Evolutionary conservation across 2,329 filamentous ascomycete species (phyloP).

Genomic region (Tolypocladium cylindrosporum): DNA sequence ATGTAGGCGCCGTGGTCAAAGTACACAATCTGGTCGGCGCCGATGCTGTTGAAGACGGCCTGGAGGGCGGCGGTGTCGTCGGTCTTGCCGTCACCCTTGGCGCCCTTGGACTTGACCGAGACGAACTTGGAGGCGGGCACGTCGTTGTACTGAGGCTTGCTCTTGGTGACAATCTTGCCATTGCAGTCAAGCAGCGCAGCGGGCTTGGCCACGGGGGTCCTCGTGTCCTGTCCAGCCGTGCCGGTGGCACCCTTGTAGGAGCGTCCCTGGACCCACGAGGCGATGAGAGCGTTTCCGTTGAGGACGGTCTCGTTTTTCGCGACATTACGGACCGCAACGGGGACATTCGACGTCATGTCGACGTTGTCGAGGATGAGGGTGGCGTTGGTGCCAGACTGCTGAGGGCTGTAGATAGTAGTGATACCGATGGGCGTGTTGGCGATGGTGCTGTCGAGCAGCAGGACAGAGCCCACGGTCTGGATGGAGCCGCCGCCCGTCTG

Average conservation of each 20-base stretch:
- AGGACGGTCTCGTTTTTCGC: conserved; percentile 23
- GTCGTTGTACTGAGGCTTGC: conserved; percentile 79
- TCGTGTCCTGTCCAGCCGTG: conserved; percentile 48
- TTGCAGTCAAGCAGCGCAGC: conserved; percentile 49
- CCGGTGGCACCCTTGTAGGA: conserved; percentile 46
- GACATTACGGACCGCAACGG: conserved; percentile 52
- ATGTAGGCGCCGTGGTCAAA: conserved; percentile 69
- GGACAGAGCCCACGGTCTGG: conserved; percentile 76
- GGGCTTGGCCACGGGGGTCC: conserved; percentile 51
- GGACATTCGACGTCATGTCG: conserved; percentile 61
- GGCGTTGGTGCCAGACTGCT: neutral
- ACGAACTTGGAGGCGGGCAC: conserved; percentile 61
- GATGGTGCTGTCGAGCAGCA: conserved; percentile 74
- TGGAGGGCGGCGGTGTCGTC: conserved; percentile 86
- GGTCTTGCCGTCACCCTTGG: conserved; percentile 75
- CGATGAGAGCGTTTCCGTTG: conserved; percentile 56
- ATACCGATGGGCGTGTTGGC: conserved; percentile 61
- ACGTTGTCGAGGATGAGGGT: conserved; percentile 67
- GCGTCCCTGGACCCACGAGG: conserved; percentile 71
- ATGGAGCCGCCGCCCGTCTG: conserved; percentile 33
- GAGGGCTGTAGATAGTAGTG: neutral
- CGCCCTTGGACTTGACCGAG: conserved; percentile 73
- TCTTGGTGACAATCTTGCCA: conserved; percentile 69
- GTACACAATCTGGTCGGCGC: conserved; percentile 56
- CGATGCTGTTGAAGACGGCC: conserved; percentile 58